Evolutionary conservation across 805 yeast genomes (phyloP), one percentile per base, ranked within the genome.

Genomic region (Hanseniaspora jakobsenii): DNA sequence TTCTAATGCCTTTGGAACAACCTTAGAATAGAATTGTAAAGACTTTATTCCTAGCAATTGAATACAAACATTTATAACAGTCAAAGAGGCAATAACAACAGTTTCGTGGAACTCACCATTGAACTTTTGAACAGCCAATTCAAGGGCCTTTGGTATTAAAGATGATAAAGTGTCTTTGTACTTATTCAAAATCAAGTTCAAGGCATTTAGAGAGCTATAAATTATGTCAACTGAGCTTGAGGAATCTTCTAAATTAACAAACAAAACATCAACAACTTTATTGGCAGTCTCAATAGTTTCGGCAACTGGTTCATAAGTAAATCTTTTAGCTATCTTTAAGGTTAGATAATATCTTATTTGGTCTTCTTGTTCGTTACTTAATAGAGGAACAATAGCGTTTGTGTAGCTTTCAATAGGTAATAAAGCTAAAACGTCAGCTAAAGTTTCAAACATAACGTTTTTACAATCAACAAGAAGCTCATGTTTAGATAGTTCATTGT

Each of bases 11-110:
- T 85, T 83, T 13, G 86, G 84, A 49, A 91, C 73, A 56, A 87
- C 78, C 60, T 78, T 79, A 26, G 96, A 84, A 68, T 86, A 82
- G 55, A 70, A 73, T 6, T 94, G 87, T 56, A 91, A 79, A 50
- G 79, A 70, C 56, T 85, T 82, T 16, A 93, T 87, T 43, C 98
- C 98, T 36, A 87, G 61, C 19, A 77, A 72, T 42, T 77, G 74
- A 44, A 84, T 72, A 46, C 85, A 64, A 51, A 77, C 75, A 47
- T 83, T 75, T 49, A 84, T 72, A 48, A 80, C 77, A 52, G 78
- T 73, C 47, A 85, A 67, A 1, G 95, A 74, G 0, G 95, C 73
- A 28, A 91, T 73, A 24, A 77, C 66, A 6, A 83, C 61, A 52
- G 81, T 93, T 10, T 78, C 72, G 44, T 69, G 66, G 19, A 42